Evolutionary conservation across 176 grass and related monocot species (phyloP).

Genomic region (Juncus inflexus): DNA sequence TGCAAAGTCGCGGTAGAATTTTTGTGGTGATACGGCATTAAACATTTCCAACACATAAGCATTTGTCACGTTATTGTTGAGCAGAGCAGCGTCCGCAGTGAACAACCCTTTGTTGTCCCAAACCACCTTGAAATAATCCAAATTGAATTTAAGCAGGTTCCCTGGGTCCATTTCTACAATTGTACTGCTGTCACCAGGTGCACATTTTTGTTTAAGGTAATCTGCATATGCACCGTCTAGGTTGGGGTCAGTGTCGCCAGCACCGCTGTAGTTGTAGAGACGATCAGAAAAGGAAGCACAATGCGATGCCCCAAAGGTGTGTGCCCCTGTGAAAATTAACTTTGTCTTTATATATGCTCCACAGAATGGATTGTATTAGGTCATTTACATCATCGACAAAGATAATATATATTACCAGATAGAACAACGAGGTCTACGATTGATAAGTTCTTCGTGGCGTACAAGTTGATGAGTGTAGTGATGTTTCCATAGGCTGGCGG

Average conservation of each 20-base stretch:
- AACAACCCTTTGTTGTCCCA: conserved; percentile 29
- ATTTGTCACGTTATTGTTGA: conserved; percentile 16
- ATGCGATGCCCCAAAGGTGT: conserved; percentile 43
- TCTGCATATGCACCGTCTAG: conserved; percentile 32
- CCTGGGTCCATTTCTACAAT: conserved; percentile 25
- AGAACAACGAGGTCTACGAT: conserved; percentile 43
- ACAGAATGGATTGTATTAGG: neutral
- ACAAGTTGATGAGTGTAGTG: conserved; percentile 22
- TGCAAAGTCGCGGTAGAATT: conserved; percentile 43
- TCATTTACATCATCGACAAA: neutral
- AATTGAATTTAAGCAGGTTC: conserved; percentile 28
- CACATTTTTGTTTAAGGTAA: conserved; percentile 20
- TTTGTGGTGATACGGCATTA: conserved; percentile 9
- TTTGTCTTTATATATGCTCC: neutral
- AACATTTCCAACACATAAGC: conserved; percentile 28
- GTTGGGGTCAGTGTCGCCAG: conserved; percentile 22
- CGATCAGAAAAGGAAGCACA: conserved; percentile 39
- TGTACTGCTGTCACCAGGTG: conserved; percentile 1
- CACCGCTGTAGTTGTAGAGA: conserved; percentile 37
- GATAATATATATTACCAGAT: conserved; percentile 23
- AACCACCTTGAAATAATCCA: conserved; percentile 32
- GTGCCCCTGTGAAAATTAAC: conserved; percentile 31
- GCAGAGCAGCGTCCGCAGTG: conserved; percentile 43
- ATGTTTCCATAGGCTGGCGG: conserved; percentile 26
- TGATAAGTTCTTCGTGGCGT: conserved; percentile 28